Evolutionary conservation across 2,329 filamentous ascomycete species (phyloP), one percentile per base, ranked within the genome.

Genomic region (Penicillium brasilianum): DNA sequence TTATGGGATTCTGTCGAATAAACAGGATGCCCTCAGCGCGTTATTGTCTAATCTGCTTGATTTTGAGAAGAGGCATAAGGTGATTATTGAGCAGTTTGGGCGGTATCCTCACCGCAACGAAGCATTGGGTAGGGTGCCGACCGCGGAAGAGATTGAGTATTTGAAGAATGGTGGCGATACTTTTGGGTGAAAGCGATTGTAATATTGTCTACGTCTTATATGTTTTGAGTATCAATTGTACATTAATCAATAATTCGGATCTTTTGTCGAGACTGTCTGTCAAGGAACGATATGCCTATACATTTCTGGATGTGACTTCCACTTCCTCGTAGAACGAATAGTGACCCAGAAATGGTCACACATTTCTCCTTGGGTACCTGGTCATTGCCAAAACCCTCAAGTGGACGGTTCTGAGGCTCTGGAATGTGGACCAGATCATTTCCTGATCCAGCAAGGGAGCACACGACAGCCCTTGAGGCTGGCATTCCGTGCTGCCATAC

Each of bases 81-180:
- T 66, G 20, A 70, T 70, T n/a, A 67, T 70, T 57, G 67, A 66
- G 52, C 60, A 13, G 28, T 72, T 72, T 59, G 68, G 70, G 18
- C 65, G 68, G 37, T 72, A 70, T 52, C 69, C 70, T 11, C 69
- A 72, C 60, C 64, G 69, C 10, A 71, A 71, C 22, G 30, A 59
- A 39, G 65, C 64, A 8, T n/a, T 72, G 25, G 69, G 66, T 1
- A 63, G 70, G 50, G 37, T 41, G 8, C 49, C 68, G 14, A 71
- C 67, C 1, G 43, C 55, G 1, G 69, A 71, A 18, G 69, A 72
- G 39, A 54, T 56, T 28, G 62, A 61, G 16, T 72, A 71, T 53
- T 34, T 72, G 43, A 49, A 65, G 28, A 67, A 69, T 44, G 70
- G 67, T 1, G 68, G 68, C 1, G 68, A 70, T 41, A 67, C 68